Base-by-base conservation (phyloP, 257 asterid species). In the Solanum lignicaule region DNA sequence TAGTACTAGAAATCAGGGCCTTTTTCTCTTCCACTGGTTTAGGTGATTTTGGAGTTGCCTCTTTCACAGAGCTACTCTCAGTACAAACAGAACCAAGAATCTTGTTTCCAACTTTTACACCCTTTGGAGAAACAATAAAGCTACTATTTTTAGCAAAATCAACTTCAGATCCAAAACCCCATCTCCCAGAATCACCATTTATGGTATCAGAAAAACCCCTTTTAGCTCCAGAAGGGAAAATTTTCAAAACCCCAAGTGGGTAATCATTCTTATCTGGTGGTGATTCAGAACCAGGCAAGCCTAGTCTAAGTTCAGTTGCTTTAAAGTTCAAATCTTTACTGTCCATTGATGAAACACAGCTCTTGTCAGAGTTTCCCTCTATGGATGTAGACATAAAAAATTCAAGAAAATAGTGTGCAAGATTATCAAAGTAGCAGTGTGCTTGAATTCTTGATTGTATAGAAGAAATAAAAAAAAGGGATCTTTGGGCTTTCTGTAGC, bases 301-400 rank as follows among this genome's bases (percentile, higher is more conserved):
- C 93, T 13, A 91, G 87, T 52, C 93, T 90, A 65, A 91, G 89
- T 84, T 91, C 91, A 81, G 93, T 91, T 14, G 91, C 93, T 76
- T 90, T 91, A n/a, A 91, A 88, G 92, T 89, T 91, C 92, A 91
- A 90, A 87, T 38, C 93, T 83, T 90, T 91, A 36, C 55, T 86
- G 9, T 83, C 91, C 74, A 86, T 87, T 48, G 85, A 62, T 1
- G 88, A 78, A 62, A 74, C 83, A 69, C 52, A 27, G 18, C 43
- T 87, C 84, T 87, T 88, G n/a, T 88, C 92, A 86, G 87, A 91
- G 91, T 72, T 85, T 46, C 86, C 91, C 88, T 89, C 85, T 13
- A 83, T 65, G 87, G 89, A 65, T 86, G 58, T 87, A 87, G 90
- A 88, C 90, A 90, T 89, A 83, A 87, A 86, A 38, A 23, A n/a